Evolutionary conservation across 345 rosid genomes (phyloP).

Genomic region (Geranium rotundifolium): DNA sequence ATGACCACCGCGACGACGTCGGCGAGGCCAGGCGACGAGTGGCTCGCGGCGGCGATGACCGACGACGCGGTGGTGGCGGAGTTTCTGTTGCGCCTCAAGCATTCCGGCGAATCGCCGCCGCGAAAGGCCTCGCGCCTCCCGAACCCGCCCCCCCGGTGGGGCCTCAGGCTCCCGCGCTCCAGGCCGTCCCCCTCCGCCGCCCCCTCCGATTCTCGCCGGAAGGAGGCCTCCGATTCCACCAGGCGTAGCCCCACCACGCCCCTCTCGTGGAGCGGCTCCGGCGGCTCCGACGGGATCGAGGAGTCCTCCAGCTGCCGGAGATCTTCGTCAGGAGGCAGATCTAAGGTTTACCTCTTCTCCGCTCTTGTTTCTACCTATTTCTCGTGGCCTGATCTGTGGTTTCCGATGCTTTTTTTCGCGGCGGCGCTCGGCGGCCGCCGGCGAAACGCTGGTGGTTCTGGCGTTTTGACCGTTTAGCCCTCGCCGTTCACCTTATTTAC

Average conservation of each 20-base stretch:
- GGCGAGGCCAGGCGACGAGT: slow-evolving; percentile 13
- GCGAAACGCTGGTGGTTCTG: slow-evolving; percentile 2
- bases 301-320: slow-evolving; percentile 20
- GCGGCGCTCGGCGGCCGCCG: slow-evolving; percentile 3
- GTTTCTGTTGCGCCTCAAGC: slow-evolving; percentile 27
- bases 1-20: not conserved
- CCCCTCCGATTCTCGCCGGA: slow-evolving; percentile 7
- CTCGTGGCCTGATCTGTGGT: not conserved
- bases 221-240: slow-evolving; percentile 23
- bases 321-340: slow-evolving; percentile 25
- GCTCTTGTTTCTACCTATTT: slow-evolving; percentile 9
- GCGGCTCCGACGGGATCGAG: slow-evolving; percentile 35
- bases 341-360: slow-evolving; percentile 37
- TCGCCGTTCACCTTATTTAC: too few species aligned
- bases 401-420: not conserved
- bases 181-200: slow-evolving; percentile 8
- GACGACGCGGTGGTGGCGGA: slow-evolving; percentile 32
- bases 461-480: slow-evolving; percentile 8
- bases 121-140: not conserved
- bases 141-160: slow-evolving; percentile 37
- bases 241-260: slow-evolving; percentile 65
- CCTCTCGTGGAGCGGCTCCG: slow-evolving; percentile 58
- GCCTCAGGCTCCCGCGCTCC: slow-evolving; percentile 47
- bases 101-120: slow-evolving; percentile 4
- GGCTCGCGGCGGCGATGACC: slow-evolving; percentile 33